A percentile compares a stretch with the other conserved stretches of the same genome.
phyloP scores from a whole-genome alignment of 2,329 filamentous ascomycete species.

The Ophiocordyceps camponoti-rufipedis region DNA sequence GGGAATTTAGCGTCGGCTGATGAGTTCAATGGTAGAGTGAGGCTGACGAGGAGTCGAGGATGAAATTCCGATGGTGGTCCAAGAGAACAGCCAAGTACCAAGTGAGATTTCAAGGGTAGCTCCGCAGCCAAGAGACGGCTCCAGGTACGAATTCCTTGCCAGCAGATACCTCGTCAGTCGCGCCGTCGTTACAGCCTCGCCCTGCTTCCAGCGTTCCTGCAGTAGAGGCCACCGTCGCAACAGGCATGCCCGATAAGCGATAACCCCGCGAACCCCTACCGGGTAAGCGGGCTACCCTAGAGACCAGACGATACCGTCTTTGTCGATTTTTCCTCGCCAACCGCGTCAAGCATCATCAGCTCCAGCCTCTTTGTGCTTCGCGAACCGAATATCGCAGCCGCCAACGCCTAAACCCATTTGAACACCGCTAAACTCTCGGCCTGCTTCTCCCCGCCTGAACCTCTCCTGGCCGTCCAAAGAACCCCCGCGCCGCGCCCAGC shows the following conservation, averaged over 20 bases:
- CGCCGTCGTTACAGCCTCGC: background rate
- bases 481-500: background rate
- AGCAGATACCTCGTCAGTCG: background rate
- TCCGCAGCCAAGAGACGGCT: background rate
- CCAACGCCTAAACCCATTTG: background rate
- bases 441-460: background rate
- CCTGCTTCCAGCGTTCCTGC: background rate
- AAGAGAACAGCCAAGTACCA: background rate
- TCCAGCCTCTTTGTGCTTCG: background rate
- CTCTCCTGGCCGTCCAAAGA: background rate
- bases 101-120: background rate
- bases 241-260: conserved; percentile 1
- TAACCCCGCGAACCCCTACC: background rate
- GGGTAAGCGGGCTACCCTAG: background rate
- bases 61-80: background rate
- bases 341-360: background rate
- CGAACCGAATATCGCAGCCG: background rate
- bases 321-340: background rate
- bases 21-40: background rate
- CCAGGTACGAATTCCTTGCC: background rate
- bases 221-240: conserved; percentile 18
- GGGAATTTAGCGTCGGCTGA: too few relatives aligned
- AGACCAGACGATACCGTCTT: background rate
- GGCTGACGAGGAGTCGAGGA: background rate
- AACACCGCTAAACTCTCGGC: background rate